A percentile compares a stretch with the other conserved stretches of the same genome.
These are phyloP conservation scores for Pythium plurisporium DNA, from an alignment of 352 stramenopile genomes.

Conservation along the genomic window DNA sequence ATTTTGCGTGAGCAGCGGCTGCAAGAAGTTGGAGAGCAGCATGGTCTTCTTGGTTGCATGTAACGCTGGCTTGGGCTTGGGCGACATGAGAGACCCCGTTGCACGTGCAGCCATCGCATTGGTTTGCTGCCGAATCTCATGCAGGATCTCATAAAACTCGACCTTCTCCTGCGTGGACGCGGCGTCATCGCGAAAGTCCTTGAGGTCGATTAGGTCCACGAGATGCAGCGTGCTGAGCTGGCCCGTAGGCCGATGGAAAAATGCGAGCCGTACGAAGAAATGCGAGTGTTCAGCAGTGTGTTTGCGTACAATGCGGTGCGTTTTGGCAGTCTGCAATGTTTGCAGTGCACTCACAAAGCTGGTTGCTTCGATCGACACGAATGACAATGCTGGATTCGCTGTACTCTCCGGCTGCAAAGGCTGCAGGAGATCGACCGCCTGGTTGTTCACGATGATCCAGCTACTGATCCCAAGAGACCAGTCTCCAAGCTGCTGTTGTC, in stretches of 20 bases:
- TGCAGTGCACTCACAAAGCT: slow-evolving; percentile 39
- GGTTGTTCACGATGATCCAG: slow-evolving; percentile 70
- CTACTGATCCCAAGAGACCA: slow-evolving; percentile 63
- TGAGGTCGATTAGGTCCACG: slow-evolving; percentile 58
- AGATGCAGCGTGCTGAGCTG: slow-evolving; percentile 67
- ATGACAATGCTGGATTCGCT: slow-evolving; percentile 24
- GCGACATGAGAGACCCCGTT: not conserved
- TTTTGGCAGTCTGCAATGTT: slow-evolving; percentile 66
- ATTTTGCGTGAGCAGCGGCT: slow-evolving; percentile 55
- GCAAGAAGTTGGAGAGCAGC: slow-evolving; percentile 55
- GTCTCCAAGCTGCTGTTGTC: not conserved
- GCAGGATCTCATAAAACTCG: slow-evolving; percentile 57
- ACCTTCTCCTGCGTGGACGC: slow-evolving; percentile 45
- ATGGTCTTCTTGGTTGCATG: slow-evolving; percentile 4
- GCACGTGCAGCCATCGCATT: not conserved
- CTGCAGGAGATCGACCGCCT: slow-evolving; percentile 51
- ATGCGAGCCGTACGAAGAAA: slow-evolving; percentile 66
- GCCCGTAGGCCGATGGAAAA: slow-evolving; percentile 38
- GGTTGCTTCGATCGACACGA: slow-evolving; percentile 49
- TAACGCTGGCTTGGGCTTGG: not conserved
- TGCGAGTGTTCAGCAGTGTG: slow-evolving; percentile 56
- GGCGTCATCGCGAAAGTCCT: slow-evolving; percentile 36
- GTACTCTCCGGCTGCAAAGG: not conserved
- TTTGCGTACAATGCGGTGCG: slow-evolving; percentile 67
- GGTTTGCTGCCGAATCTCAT: slow-evolving; percentile 30